A percentile compares a stretch with the other conserved stretches of the same genome.
Evolutionary conservation across 2,329 filamentous ascomycete genomes (phyloP).

Genomic region (Arthroderma uncinatum): DNA sequence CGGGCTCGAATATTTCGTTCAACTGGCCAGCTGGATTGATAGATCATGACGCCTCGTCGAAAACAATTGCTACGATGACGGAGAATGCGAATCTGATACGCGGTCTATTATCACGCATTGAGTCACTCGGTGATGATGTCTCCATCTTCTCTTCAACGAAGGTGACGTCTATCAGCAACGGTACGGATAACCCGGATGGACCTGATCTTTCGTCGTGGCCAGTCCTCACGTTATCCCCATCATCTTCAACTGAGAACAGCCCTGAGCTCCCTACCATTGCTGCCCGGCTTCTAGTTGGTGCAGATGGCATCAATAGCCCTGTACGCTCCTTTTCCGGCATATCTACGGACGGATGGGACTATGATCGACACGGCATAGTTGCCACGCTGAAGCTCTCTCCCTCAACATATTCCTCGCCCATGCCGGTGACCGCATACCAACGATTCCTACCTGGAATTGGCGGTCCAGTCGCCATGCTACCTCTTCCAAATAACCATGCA

Average conservation of each 20-base stretch:
- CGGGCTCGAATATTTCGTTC: slow-evolving; percentile 78
- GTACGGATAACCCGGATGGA: slow-evolving; percentile 53
- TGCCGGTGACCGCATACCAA: slow-evolving; percentile 73
- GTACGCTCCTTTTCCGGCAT: slow-evolving; percentile 85
- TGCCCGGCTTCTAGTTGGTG: slow-evolving; percentile 77
- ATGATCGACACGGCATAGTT: slow-evolving; percentile 78
- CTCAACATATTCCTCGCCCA: slow-evolving; percentile 21
- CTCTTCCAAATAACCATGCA: slow-evolving; percentile 69
- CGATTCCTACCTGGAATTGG: slow-evolving; percentile 71
- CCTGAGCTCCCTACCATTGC: slow-evolving; percentile 49
- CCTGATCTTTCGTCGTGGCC: slow-evolving; percentile 81
- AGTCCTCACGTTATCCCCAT: slow-evolving; percentile 60
- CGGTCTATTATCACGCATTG: slow-evolving; percentile 60
- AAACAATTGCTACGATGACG: slow-evolving; percentile 85
- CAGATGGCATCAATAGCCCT: slow-evolving; percentile 89
- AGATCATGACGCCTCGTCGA: slow-evolving; percentile 37
- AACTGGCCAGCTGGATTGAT: slow-evolving; percentile 47
- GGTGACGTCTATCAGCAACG: slow-evolving; percentile 69
- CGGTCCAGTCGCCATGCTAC: slow-evolving; percentile 82
- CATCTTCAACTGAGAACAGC: slow-evolving; percentile 16
- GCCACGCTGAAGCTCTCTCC: slow-evolving; percentile 67
- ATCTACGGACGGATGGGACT: slow-evolving; percentile 81
- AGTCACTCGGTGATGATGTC: slow-evolving; percentile 52
- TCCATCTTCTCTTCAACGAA: slow-evolving; percentile 64
- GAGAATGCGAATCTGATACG: slow-evolving; percentile 86